Evolutionary conservation across 2,329 filamentous ascomycete species (phyloP), one percentile per base, ranked within the genome.

Genomic region (Clarireedia homoeocarpa): DNA sequence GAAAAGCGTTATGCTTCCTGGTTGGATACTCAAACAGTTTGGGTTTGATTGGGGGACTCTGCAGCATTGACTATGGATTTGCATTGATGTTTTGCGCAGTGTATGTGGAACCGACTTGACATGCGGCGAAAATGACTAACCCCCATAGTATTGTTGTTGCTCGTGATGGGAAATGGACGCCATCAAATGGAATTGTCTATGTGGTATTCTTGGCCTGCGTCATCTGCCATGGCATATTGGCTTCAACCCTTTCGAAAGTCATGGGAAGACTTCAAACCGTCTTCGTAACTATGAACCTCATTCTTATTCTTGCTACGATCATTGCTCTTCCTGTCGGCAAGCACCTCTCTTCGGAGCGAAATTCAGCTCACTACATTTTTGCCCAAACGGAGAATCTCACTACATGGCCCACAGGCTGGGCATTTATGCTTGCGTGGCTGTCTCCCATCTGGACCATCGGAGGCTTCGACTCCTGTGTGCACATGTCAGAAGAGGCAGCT

Each of bases 1-100:
- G 78, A 59, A 82, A 82, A 63, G 75, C 79, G 4, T 67, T 84
- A n/a, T 79, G 76, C 60, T 83, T 83, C 62, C 66, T 83, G 36
- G 80, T 83, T 17, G 80, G 80, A 27, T 83, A 83, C 61, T 81
- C 78, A 65, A 83, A 84, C 63, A 83, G 78, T 1, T 71, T 84
- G 17, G 81, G 81, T 6, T 67, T 83, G 7, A 73, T 84, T n/a
- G 81, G 80, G 34, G 81, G 81, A 5, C 71, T 84, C 14, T 84
- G 81, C 67, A 82, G 79, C 24, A 80, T 84, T 59, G 81, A 84
- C 65, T 85, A 70, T 61, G 66, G 78, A 1, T 79, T 80, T 63
- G 74, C 78, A 1, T 67, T 79, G 40, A 82, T 82, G 79, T 75
- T 83, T 50, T 73, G 82, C 27, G 79, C 80, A 2, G 77, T 82